Percentiles rank a stretch among this genome's conserved stretches.
Evolutionary conservation across 2,329 filamentous ascomycete genomes (phyloP).

Genomic region (Cladophialophora chaetospira): DNA sequence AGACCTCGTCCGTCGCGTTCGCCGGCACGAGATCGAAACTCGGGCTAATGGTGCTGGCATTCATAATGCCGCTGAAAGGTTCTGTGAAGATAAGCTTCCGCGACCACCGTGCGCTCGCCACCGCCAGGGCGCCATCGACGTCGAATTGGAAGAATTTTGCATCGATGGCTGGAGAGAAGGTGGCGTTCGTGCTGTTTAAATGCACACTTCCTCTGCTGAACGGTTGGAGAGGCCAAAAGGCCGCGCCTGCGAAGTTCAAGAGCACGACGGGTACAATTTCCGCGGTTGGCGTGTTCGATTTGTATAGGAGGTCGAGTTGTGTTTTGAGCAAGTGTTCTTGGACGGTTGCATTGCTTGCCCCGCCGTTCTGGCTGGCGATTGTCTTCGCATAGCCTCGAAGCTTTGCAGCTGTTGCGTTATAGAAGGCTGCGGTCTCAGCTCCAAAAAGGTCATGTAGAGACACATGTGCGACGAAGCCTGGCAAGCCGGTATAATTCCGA

Average conservation of each 20-base stretch:
- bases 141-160: not conserved
- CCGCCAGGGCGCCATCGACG: not conserved
- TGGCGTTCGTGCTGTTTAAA: not conserved
- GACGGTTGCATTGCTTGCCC: not conserved
- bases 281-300: slow-evolving; percentile 1
- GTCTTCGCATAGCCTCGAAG: not conserved
- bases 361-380: not conserved
- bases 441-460: slow-evolving; percentile 1
- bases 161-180: not conserved
- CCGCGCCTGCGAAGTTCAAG: slow-evolving; percentile 3
- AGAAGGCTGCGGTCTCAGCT: not conserved
- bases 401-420: not conserved
- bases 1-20: slow-evolving; percentile 15
- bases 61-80: not conserved
- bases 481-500: not conserved
- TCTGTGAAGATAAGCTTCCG: not conserved
- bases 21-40: slow-evolving; percentile 1
- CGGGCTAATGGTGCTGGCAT: not conserved
- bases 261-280: slow-evolving; percentile 3
- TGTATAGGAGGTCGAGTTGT: slow-evolving; percentile 3
- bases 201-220: not conserved
- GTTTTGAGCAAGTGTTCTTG: slow-evolving; percentile 3
- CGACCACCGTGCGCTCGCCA: not conserved
- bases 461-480: not conserved
- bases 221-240: slow-evolving; percentile 1